A percentile compares a stretch with the other conserved stretches of the same genome.
Evolutionary conservation across 495 filamentous ascomycete genomes (phyloP).

Genomic region (Parachaetomium inaequale): DNA sequence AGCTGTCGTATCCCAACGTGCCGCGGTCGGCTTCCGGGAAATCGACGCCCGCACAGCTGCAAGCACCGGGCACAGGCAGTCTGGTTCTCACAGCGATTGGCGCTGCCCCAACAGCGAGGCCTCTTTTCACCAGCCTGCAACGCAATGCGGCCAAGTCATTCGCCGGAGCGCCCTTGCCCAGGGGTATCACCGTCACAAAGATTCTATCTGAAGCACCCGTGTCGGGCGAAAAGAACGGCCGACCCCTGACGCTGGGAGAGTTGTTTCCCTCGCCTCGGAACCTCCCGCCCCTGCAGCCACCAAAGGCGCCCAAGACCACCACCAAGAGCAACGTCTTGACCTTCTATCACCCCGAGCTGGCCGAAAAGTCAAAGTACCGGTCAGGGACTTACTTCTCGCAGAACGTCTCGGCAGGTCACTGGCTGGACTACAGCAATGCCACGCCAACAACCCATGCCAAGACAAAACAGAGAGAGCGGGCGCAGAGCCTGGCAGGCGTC

Average conservation of each 20-base stretch:
- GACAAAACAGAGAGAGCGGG: slow-evolving; percentile 66
- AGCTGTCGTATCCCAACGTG: slow-evolving; percentile 39
- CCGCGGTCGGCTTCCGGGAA: slow-evolving; percentile 20
- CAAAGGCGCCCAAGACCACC: slow-evolving; percentile 61
- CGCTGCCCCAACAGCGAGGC: slow-evolving; percentile 65
- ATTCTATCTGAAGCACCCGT: slow-evolving; percentile 51
- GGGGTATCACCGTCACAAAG: slow-evolving; percentile 66
- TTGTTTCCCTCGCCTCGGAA: slow-evolving; percentile 69
- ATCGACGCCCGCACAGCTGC: slow-evolving; percentile 14
- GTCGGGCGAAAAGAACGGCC: slow-evolving; percentile 44
- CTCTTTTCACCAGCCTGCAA: slow-evolving; percentile 77
- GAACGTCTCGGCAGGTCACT: slow-evolving; percentile 57
- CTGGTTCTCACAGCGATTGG: slow-evolving; percentile 69
- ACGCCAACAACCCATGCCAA: slow-evolving; percentile 56
- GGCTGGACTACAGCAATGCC: slow-evolving; percentile 65
- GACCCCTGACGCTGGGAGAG: slow-evolving; percentile 67
- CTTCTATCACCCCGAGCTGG: slow-evolving; percentile 58
- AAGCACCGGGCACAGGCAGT: slow-evolving; percentile 37
- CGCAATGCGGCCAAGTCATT: slow-evolving; percentile 44
- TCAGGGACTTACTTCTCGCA: slow-evolving; percentile 52
- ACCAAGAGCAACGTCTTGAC: slow-evolving; percentile 59
- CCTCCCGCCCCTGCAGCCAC: slow-evolving; percentile 65
- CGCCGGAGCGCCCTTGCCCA: slow-evolving; percentile 63
- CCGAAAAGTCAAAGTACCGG: slow-evolving; percentile 54
- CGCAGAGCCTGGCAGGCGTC: slow-evolving; percentile 62